Evolutionary conservation across 345 rosid species (phyloP), one percentile per base, ranked within the genome.

Genomic region (Orychophragmus violaceus): DNA sequence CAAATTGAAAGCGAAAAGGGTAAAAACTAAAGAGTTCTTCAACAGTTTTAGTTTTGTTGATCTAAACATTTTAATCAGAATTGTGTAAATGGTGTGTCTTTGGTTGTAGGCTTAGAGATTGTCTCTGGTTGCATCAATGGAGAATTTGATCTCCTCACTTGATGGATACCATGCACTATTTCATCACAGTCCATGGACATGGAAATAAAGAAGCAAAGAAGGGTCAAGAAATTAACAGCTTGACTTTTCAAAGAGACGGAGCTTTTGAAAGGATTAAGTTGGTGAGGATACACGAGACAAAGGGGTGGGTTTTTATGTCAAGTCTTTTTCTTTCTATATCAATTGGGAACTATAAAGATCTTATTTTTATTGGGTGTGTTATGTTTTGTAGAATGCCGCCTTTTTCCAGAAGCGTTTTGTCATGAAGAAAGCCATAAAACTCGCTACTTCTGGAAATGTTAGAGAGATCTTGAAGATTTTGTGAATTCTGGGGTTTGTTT

Each of bases 161-260:
- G 86, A 77, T 64, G 74, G 77, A 37, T 81, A 52, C 57, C 78
- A 58, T 62, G 52, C 74, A 7, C 61, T 81, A 13, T 49, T 76
- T 83, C 44, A 13, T 75, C 51, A 60, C 79, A 83, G 89, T 87
- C 78, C 44, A 82, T 89, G 82, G 84, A 82, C 58, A 84, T 77
- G 63, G 86, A 84, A 70, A 68, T 85, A 74, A 77, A 77, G 90
- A 86, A 71, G 87, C 81, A 28, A 83, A 72, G 82, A 88, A 81
- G 78, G 95, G 88, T 14, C 82, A 85, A 66, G 87, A 81, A 74
- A 71, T 86, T 50, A 79, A 23, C 76, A n/a, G n/a, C n/a, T n/a
- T n/a, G n/a, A n/a, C 74, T 8, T 66, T 79, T 59, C 87, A 83
- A 70, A 82, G 86, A 75, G 89, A 87, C 44, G 82, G 70, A 78